Evolutionary conservation across 352 stramenopile species (phyloP).

Genomic region (Phytophthora podocarpi): DNA sequence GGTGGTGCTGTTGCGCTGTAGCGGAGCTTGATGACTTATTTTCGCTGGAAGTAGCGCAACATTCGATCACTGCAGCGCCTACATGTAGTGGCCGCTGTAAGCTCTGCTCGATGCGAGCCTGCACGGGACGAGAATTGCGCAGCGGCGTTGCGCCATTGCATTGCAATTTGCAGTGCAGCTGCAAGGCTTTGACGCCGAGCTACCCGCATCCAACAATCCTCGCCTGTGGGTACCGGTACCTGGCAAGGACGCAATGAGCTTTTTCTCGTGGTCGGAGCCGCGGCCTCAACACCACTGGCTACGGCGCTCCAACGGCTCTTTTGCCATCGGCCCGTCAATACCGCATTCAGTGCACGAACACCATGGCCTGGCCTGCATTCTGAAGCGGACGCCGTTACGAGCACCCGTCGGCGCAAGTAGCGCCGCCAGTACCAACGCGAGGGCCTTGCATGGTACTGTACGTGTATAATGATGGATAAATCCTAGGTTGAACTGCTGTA

Average conservation of each 20-base stretch:
- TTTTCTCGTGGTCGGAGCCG: slow-evolving; percentile 20
- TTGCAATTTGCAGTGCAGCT: too few species aligned
- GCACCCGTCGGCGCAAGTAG: not conserved
- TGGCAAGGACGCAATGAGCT: slow-evolving; percentile 2
- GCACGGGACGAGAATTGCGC: too few species aligned
- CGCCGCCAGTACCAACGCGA: not conserved
- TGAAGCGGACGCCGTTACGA: slow-evolving; percentile 6
- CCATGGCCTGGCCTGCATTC: not conserved
- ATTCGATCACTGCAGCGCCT: not conserved
- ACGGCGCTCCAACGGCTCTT: slow-evolving; percentile 12
- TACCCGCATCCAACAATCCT: slow-evolving; percentile 10
- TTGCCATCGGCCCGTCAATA: slow-evolving; percentile 11
- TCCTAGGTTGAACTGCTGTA: too few species aligned
- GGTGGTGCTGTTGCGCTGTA: too few species aligned
- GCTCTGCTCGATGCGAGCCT: not conserved
- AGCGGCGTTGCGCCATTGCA: too few species aligned
- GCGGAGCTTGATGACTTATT: too few species aligned
- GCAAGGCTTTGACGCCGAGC: not conserved
- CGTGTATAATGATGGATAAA: not conserved
- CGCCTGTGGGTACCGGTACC: too few species aligned
- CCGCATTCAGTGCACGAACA: slow-evolving; percentile 10
- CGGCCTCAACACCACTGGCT: not conserved
- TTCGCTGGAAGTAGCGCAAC: not conserved
- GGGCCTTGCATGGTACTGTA: too few species aligned
- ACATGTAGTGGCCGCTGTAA: too few species aligned